Evolutionary conservation across 441 rosid genomes (phyloP).

Genomic region (Flueggea neowawraea): DNA sequence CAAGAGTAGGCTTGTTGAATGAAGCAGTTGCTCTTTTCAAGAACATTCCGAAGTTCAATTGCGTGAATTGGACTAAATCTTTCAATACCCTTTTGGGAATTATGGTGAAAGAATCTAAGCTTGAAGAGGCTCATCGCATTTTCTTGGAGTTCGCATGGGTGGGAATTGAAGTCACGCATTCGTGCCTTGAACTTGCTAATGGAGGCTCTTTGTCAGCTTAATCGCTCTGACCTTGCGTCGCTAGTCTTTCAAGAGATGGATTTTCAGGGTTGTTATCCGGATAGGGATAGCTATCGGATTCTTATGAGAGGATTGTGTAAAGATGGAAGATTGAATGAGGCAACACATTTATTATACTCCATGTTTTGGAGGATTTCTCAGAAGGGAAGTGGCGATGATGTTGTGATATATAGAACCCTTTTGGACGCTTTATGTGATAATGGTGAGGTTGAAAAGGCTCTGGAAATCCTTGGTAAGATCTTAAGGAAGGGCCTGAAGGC

Average conservation of each 20-base stretch:
- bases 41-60: conserved; percentile 57
- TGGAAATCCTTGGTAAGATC: too few relatives aligned
- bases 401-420: conserved; percentile 79
- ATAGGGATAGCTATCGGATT: conserved; percentile 68
- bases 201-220: conserved; percentile 57
- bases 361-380: conserved; percentile 98
- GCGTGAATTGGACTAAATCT: conserved; percentile 72
- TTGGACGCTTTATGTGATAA: too few relatives aligned
- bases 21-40: conserved; percentile 64
- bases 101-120: conserved; percentile 59
- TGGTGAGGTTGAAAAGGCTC: too few relatives aligned
- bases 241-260: conserved; percentile 81
- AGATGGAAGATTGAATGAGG: conserved; percentile 60
- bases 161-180: conserved; percentile 79
- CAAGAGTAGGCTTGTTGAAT: conserved; percentile 48
- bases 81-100: too few relatives aligned
- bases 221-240: conserved; percentile 62
- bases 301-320: conserved; percentile 77
- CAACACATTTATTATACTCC: conserved; percentile 76
- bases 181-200: conserved; percentile 68
- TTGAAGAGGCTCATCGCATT: conserved; percentile 50
- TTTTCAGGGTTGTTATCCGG: conserved; percentile 74
- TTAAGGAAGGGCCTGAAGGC: too few relatives aligned
- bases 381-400: conserved; percentile 80
- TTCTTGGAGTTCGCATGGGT: conserved; percentile 60